phyloP scores from a whole-genome alignment of 805 yeast genomes.

The Scheffersomyces coipomensis region DNA sequence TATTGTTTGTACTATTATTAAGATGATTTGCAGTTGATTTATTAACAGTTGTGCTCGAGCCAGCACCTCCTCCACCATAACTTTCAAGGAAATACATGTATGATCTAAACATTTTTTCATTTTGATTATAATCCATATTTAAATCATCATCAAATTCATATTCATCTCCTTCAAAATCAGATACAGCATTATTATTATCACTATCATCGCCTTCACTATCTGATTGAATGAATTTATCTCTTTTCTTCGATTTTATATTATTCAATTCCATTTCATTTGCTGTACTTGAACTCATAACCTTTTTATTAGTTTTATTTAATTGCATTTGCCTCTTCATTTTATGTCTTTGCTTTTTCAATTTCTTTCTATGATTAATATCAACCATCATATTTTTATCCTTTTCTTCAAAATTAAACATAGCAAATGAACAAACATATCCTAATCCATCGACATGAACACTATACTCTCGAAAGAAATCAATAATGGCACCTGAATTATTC shows the following conservation, averaged over 20 bases:
- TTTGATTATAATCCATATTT: conserved; percentile 37
- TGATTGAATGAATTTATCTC: conserved; percentile 6
- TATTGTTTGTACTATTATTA: not conserved
- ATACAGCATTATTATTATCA: conserved; percentile 13
- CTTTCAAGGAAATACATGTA: conserved; percentile 85
- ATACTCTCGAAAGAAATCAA: conserved; percentile 88
- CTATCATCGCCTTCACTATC: conserved; percentile 14
- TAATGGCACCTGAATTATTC: conserved; percentile 64
- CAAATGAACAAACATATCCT: conserved; percentile 92
- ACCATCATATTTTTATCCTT: conserved; percentile 46
- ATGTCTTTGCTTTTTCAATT: conserved; percentile 10
- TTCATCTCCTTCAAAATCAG: conserved; percentile 15
- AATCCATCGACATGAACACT: conserved; percentile 91
- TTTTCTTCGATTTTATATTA: conserved; percentile 8
- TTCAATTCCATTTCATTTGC: conserved; percentile 14
- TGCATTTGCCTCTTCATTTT: conserved; percentile 6
- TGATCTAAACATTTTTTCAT: conserved; percentile 89
- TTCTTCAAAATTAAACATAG: conserved; percentile 82
- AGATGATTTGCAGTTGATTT: not conserved
- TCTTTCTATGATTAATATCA: conserved; percentile 21
- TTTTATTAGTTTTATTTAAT: conserved; percentile 7
- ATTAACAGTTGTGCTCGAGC: conserved; percentile 2
- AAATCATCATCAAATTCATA: conserved; percentile 9
- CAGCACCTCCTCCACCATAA: conserved; percentile 50
- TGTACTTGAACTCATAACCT: conserved; percentile 3